These are phyloP conservation scores for Rosa chinensis DNA, from an alignment of 306 rosid genomes.

Conservation along the genomic window DNA sequence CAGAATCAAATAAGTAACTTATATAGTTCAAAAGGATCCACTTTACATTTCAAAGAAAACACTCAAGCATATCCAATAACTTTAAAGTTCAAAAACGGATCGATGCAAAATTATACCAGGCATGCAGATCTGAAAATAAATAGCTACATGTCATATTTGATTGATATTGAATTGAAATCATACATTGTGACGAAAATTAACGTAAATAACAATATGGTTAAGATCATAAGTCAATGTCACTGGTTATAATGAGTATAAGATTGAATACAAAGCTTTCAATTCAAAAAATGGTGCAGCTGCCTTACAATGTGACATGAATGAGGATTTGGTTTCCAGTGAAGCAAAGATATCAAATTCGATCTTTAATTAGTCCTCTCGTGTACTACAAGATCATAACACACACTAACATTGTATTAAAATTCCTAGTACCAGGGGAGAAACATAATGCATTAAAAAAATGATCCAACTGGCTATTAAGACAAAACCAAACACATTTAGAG, in stretches of 20 bases:
- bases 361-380: constrained; percentile 7
- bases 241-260: no score
- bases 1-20: no score
- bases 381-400: not conserved
- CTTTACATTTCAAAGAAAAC: no score
- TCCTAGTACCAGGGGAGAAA: not conserved
- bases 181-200: no score
- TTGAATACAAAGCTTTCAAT: no score
- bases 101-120: not conserved
- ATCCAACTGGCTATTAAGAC: not conserved
- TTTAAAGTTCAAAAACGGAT: no score
- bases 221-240: no score
- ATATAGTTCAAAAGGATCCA: no score
- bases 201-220: no score
- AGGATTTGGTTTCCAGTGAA: not conserved
- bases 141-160: not conserved
- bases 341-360: not conserved
- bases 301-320: not conserved
- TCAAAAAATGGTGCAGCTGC: no score
- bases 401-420: not conserved
- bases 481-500: constrained; percentile 5
- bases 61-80: no score
- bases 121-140: not conserved
- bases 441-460: not conserved
- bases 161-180: no score